A percentile compares a stretch with the other conserved stretches of the same genome.
Evolutionary conservation across 139 green algal species (phyloP).

Genomic region (Pseudopediastrum boryanum): DNA sequence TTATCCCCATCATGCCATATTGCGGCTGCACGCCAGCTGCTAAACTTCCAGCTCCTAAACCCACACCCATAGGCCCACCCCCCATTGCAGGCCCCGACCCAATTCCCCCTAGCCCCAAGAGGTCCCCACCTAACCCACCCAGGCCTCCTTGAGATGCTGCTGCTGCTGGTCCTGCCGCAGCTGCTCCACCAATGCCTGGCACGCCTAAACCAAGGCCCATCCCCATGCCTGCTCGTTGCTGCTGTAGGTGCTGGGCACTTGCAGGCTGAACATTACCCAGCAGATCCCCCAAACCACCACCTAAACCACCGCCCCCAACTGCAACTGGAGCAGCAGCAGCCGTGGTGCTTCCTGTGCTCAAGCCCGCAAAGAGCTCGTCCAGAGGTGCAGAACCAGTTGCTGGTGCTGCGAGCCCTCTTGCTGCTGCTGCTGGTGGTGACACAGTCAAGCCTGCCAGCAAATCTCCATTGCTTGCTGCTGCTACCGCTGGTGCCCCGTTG

Average conservation of each 20-base stretch:
- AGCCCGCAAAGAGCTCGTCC: slow-evolving; percentile 27
- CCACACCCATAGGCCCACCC: too few relatives aligned
- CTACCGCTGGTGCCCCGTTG: too few relatives aligned
- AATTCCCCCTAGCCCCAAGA: too few relatives aligned
- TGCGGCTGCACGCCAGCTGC: slow-evolving; percentile 17
- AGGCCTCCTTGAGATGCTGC: too few relatives aligned
- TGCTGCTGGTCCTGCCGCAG: slow-evolving; percentile 23
- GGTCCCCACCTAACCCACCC: too few relatives aligned
- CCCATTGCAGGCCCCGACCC: too few relatives aligned
- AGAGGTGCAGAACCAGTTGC: not conserved
- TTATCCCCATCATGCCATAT: not conserved
- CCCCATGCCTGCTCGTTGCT: not conserved
- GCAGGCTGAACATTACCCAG: too few relatives aligned
- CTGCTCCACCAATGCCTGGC: not conserved
- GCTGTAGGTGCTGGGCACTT: not conserved
- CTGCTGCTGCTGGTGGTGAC: not conserved
- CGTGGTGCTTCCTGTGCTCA: not conserved
- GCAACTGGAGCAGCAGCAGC: not conserved
- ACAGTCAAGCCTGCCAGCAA: slow-evolving; percentile 14
- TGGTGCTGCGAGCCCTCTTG: not conserved
- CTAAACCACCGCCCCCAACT: too few relatives aligned
- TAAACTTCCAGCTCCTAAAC: not conserved
- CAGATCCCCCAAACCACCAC: too few relatives aligned
- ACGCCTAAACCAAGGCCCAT: too few relatives aligned
- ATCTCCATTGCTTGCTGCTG: slow-evolving; percentile 11